Evolutionary conservation across 2,329 filamentous ascomycete species (phyloP), one percentile per base, ranked within the genome.

Genomic region (Penicillium paneum): DNA sequence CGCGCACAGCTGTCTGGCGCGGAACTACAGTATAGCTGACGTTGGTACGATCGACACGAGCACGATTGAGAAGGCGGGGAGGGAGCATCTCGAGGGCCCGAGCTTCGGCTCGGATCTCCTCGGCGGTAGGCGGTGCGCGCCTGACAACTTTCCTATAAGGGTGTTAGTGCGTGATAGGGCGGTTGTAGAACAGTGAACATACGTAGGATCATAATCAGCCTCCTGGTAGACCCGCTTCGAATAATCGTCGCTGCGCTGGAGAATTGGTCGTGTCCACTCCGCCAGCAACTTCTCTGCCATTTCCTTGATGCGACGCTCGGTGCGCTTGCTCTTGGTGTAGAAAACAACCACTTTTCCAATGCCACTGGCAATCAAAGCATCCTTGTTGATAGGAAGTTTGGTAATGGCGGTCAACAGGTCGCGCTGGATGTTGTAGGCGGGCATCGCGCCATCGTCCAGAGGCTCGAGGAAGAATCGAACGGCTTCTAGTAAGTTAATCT

Each of bases 391-490:
- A 6, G 91, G 91, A 5, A 97, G 81, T 66, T 85, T 87, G 17
- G 82, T 83, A 35, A 99, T 80, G 24, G 90, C 88, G 26, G 84
- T 83, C 71, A 99, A 94, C 40, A 99, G 84, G 71, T 97, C 92
- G 58, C 92, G 90, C 77, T 99, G 94, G 63, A 99, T 97, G 70
- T 94, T 94, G 77, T 97, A 99, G 29, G 94, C 93, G 0, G 94
- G 94, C 46, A 99, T 82, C 57, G 90, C 93, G 54, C 93, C 94
- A 69, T 97, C 93, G 65, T 93, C 91, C 42, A 97, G 82, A 0
- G 94, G 94, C 71, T 99, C 94, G 21, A 99, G 83, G 81, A 97
- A 97, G 81, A 96, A 97, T 70, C 93, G 91, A 67, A 99, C 91
- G 13, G 92, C 90, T 74, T 96, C 91, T 36, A 99, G 79, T 59